These are phyloP conservation scores for Vitis labrusca DNA, from an alignment of 164 flowering plant genomes.

Conservation along the genomic window DNA sequence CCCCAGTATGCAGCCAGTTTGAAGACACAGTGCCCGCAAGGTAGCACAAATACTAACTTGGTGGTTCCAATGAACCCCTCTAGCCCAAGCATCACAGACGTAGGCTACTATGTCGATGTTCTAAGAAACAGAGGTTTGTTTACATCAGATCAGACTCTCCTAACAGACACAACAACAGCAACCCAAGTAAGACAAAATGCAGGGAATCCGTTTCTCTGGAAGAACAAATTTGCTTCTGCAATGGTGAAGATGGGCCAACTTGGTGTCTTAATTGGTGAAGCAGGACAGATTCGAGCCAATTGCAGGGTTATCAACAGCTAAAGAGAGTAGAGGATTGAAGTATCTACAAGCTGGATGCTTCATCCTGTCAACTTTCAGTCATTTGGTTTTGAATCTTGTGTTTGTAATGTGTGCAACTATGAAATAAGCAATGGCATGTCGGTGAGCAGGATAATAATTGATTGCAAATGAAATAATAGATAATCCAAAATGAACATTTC, in stretches of 20 bases:
- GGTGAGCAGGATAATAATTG: no score
- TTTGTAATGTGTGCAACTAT: neutral
- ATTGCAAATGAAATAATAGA: no score
- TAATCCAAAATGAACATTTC: no score
- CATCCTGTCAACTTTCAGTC: neutral
- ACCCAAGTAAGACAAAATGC: conserved; percentile 41
- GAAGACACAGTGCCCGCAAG: conserved; percentile 45
- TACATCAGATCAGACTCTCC: conserved; percentile 58
- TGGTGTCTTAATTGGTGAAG: conserved; percentile 51
- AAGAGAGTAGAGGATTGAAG: no score
- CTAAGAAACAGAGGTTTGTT: conserved; percentile 39
- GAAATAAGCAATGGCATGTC: neutral
- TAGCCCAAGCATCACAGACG: conserved; percentile 35
- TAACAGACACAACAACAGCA: conserved; percentile 33
- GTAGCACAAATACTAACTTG: conserved; percentile 20
- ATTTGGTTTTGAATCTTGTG: no score
- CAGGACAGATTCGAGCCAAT: conserved; percentile 50
- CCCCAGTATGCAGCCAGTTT: conserved; percentile 33
- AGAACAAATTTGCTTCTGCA: conserved; percentile 42
- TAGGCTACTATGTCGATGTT: conserved; percentile 36
- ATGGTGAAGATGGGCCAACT: conserved; percentile 70
- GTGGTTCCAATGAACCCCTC: conserved; percentile 47
- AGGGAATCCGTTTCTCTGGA: conserved; percentile 26
- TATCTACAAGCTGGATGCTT: neutral
- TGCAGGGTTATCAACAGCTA: conserved; percentile 48